A percentile compares a stretch with the other conserved stretches of the same genome.
These are phyloP conservation scores for Westerdykella ornata DNA, from an alignment of 2,329 filamentous ascomycete genomes.

Conservation along the genomic window DNA sequence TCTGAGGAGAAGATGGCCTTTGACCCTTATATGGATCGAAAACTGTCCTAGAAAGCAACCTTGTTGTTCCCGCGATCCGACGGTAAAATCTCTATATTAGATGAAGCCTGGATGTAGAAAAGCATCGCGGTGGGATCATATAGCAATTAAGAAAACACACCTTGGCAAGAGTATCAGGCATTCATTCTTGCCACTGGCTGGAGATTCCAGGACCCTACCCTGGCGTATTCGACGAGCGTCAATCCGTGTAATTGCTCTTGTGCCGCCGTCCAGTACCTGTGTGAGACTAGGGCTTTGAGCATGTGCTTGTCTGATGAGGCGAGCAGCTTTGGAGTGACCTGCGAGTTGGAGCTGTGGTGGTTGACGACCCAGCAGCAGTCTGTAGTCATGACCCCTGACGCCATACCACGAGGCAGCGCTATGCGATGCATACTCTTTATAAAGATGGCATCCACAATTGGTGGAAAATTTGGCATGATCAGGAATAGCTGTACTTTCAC, in stretches of 20 bases:
- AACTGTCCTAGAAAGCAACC: background rate
- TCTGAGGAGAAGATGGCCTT: background rate
- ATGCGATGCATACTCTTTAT: slow-evolving; percentile 3
- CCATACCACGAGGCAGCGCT: slow-evolving; percentile 1
- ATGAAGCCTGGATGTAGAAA: slow-evolving; percentile 18
- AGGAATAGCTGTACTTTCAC: slow-evolving; percentile 1
- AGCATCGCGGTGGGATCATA: slow-evolving; percentile 22
- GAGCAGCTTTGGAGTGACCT: background rate
- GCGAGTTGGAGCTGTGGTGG: background rate
- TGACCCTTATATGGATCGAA: background rate
- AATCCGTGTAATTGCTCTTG: too few species aligned
- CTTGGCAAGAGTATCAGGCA: slow-evolving; percentile 17
- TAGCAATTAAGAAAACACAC: slow-evolving; percentile 21
- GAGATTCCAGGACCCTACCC: background rate
- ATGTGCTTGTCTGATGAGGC: too few species aligned
- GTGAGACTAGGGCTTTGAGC: too few species aligned
- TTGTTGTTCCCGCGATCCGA: slow-evolving; percentile 10
- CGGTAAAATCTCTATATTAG: slow-evolving; percentile 20
- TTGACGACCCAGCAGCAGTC: background rate
- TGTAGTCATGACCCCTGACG: background rate
- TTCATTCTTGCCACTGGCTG: background rate
- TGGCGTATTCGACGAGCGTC: background rate
- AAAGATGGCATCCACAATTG: slow-evolving; percentile 8
- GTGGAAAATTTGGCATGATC: slow-evolving; percentile 13
- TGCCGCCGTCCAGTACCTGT: too few species aligned